Conservation (phyloP, 495 filamentous ascomycete genomes). For the Melanomma pulvis-pyrius region DNA sequence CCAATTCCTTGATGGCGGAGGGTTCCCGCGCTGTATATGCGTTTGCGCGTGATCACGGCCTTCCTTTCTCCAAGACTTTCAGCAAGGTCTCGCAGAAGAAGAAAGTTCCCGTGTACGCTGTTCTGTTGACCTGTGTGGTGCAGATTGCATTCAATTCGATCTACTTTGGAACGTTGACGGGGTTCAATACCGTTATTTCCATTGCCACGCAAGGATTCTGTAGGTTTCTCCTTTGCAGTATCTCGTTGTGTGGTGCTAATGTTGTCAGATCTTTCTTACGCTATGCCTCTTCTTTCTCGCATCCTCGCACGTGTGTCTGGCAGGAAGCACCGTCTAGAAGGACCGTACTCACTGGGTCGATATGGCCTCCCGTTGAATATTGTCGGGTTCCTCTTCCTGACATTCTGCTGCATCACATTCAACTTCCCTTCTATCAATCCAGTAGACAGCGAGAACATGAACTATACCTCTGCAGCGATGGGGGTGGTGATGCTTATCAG, state of each 20-base stretch:
- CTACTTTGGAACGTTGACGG: constrained; percentile 61
- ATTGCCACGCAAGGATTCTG: constrained; percentile 63
- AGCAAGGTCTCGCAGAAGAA: constrained; percentile 48
- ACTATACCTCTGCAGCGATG: constrained; percentile 61
- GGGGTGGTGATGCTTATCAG: constrained; percentile 58
- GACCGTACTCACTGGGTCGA: constrained; percentile 49
- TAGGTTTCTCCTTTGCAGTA: constrained; percentile 41
- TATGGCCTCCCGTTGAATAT: constrained; percentile 49
- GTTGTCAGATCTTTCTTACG: constrained; percentile 58
- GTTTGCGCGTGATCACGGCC: constrained; percentile 54
- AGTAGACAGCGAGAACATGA: constrained; percentile 58
- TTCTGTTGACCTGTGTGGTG: constrained; percentile 54
- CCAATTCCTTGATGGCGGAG: constrained; percentile 52
- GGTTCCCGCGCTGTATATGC: constrained; percentile 52
- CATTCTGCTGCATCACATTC: constrained; percentile 60
- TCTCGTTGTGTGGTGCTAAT: constrained; percentile 1
- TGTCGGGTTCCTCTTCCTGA: constrained; percentile 56
- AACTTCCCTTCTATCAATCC: constrained; percentile 59
- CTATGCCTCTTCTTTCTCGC: constrained; percentile 57
- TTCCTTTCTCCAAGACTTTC: constrained; percentile 52
- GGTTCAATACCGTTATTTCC: constrained; percentile 60
- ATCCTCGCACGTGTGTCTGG: constrained; percentile 54
- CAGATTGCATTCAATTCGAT: constrained; percentile 60
- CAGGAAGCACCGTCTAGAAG: constrained; percentile 46
- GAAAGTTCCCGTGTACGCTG: constrained; percentile 55